These are phyloP conservation scores for Chalciporus chontae DNA, from an alignment of 768 basidiomycete genomes.

Conservation along the genomic window DNA sequence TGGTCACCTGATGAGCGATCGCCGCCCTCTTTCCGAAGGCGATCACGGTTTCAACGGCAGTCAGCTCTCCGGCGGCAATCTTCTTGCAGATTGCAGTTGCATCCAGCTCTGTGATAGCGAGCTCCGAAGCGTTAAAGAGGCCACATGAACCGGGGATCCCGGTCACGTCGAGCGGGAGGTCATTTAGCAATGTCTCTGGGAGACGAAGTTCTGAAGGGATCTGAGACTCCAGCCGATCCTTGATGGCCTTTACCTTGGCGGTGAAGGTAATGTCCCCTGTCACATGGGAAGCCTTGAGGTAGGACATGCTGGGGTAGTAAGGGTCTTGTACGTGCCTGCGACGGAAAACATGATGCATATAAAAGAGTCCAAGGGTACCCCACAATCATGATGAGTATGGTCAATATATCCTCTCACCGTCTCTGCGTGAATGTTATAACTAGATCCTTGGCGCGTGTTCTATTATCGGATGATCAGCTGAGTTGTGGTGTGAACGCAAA, in stretches of 20 bases:
- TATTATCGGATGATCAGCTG: background rate
- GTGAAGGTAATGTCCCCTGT: background rate
- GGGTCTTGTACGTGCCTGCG: background rate
- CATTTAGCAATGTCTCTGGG: slow-evolving; percentile 13
- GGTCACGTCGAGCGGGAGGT: slow-evolving; percentile 31
- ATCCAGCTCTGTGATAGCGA: slow-evolving; percentile 35
- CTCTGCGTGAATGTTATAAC: background rate
- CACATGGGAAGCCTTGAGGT: background rate
- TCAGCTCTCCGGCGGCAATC: slow-evolving; percentile 29
- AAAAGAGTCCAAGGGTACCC: background rate
- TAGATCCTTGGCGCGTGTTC: background rate
- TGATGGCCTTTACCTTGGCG: background rate
- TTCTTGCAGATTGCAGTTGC: slow-evolving; percentile 31
- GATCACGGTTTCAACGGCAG: slow-evolving; percentile 37
- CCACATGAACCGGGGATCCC: slow-evolving; percentile 31
- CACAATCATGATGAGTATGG: background rate
- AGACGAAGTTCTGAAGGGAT: slow-evolving; percentile 7
- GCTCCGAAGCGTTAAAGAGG: slow-evolving; percentile 27
- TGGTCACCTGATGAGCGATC: slow-evolving; percentile 46
- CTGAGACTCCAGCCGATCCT: background rate
- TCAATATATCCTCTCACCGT: background rate
- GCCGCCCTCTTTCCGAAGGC: slow-evolving; percentile 51
- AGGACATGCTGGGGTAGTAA: background rate
- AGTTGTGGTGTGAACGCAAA: background rate
- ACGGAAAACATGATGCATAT: background rate